phyloP scores from a whole-genome alignment of 2,329 filamentous ascomycete species.

The Fusarium anguioides region DNA sequence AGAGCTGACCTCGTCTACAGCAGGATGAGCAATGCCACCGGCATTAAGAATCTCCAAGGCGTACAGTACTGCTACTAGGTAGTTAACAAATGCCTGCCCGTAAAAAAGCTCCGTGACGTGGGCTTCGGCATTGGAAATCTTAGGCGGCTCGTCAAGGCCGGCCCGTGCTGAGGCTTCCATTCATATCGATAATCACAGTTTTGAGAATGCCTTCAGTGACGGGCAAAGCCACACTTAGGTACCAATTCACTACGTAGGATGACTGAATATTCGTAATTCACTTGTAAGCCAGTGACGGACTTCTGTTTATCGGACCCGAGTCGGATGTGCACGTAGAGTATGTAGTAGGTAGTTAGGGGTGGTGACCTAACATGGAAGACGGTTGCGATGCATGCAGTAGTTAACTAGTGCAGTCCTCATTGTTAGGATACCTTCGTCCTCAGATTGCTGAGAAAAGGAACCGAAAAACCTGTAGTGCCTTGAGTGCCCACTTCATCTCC shows the following conservation, averaged over 20 bases:
- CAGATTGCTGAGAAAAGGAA: no score
- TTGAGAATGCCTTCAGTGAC: neutral
- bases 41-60: conserved; percentile 3
- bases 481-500: conserved; percentile 6
- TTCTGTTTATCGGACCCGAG: conserved; percentile 16
- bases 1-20: neutral
- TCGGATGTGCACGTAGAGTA: neutral
- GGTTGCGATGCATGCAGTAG: conserved; percentile 3
- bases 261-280: conserved; percentile 11
- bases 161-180: neutral
- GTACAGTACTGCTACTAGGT: no score
- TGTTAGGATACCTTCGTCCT: neutral
- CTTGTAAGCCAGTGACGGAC: neutral
- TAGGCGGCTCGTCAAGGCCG: neutral
- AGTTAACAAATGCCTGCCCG: no score
- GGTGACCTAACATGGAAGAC: neutral
- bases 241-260: neutral
- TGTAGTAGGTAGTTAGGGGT: no score
- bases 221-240: neutral
- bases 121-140: neutral
- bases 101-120: neutral
- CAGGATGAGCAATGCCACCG: conserved; percentile 9
- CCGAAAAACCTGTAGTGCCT: no score
- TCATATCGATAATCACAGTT: neutral
- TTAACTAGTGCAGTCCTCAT: neutral